Evolutionary conservation across 148 eudicot genomes (phyloP).

Genomic region (Silene conica): DNA sequence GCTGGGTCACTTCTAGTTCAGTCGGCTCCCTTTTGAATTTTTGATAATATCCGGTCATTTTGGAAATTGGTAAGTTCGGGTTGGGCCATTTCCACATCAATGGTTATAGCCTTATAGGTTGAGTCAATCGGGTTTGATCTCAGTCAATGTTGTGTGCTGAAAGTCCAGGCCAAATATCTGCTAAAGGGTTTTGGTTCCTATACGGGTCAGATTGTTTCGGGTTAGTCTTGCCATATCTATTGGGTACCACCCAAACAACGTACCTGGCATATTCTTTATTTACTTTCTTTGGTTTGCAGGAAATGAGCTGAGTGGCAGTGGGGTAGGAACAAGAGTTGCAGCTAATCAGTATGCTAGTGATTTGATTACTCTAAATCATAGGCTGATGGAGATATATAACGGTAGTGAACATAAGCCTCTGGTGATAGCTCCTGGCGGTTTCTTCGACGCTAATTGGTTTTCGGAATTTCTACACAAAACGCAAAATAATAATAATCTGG

Average conservation of each 20-base stretch:
- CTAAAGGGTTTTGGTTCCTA: no score
- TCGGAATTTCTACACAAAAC: slow-evolving; percentile 47
- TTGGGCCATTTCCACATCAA: background rate
- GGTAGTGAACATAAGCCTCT: slow-evolving; percentile 37
- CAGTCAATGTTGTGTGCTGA: no score
- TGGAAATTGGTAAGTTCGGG: no score
- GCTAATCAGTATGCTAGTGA: slow-evolving; percentile 71
- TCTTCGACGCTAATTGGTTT: slow-evolving; percentile 70
- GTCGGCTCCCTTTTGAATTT: no score
- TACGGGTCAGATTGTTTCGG: no score
- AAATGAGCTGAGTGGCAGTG: slow-evolving; percentile 77
- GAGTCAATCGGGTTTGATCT: no score
- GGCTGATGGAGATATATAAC: slow-evolving; percentile 51
- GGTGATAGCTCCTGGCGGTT: slow-evolving; percentile 77
- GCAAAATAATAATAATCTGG: slow-evolving; percentile 29
- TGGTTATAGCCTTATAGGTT: no score
- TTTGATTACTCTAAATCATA: slow-evolving; percentile 36
- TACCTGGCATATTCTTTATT: background rate
- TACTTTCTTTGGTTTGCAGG: slow-evolving; percentile 39
- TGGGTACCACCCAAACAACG: no score
- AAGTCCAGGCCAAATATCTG: no score
- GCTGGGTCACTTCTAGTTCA: no score
- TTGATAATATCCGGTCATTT: no score
- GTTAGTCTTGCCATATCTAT: no score
- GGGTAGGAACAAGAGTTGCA: slow-evolving; percentile 63